Evolutionary conservation across 345 rosid species (phyloP).

Genomic region (Populus deltoides): DNA sequence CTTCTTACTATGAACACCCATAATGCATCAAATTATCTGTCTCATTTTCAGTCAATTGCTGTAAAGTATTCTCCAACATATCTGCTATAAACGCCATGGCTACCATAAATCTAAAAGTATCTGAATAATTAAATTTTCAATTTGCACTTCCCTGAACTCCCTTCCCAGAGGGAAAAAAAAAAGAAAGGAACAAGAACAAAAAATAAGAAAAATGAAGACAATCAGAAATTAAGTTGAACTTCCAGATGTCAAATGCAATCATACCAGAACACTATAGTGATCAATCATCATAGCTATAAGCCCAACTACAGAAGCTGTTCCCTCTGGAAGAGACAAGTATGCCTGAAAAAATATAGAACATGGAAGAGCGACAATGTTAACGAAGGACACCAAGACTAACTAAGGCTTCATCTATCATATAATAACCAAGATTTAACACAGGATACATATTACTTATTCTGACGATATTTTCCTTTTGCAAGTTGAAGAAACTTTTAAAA

Average conservation of each 20-base stretch:
- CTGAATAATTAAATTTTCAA: background rate
- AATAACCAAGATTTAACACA: no score
- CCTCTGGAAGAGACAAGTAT: slow-evolving; percentile 91
- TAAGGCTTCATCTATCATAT: background rate
- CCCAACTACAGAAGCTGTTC: slow-evolving; percentile 90
- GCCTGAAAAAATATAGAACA: slow-evolving; percentile 44
- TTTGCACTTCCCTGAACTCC: background rate
- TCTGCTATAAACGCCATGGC: background rate
- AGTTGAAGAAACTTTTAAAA: no score
- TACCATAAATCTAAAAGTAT: background rate
- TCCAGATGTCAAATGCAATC: slow-evolving; percentile 15
- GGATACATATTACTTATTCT: no score
- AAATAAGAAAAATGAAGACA: no score
- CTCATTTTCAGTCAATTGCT: background rate
- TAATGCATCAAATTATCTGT: background rate
- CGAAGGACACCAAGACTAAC: background rate
- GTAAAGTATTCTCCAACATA: background rate
- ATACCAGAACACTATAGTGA: slow-evolving; percentile 85
- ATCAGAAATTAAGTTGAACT: background rate
- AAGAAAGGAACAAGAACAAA: background rate
- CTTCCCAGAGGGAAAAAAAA: background rate
- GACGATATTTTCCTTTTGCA: no score
- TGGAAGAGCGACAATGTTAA: background rate
- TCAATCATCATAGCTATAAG: slow-evolving; percentile 98
- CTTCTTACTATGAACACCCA: background rate